Conservation (phyloP, 2,329 filamentous ascomycete species). For the Cadophora sp. region DNA sequence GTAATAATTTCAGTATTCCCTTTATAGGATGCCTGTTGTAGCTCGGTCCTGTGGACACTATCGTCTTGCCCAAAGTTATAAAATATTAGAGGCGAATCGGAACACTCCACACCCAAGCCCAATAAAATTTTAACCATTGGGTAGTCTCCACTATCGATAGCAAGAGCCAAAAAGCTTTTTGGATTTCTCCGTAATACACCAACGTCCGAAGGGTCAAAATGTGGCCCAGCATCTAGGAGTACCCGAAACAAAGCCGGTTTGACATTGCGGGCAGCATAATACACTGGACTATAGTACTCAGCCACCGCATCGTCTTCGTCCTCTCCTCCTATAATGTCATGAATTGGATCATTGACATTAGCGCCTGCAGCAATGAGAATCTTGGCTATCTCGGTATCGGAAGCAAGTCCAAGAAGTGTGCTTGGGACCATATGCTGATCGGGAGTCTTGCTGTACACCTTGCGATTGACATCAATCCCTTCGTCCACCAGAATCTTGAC, state of each 20-base stretch:
- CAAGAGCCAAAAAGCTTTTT: constrained; percentile 16
- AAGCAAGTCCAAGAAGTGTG: neutral
- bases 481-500: neutral
- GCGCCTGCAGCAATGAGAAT: constrained; percentile 62
- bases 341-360: constrained; percentile 25
- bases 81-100: neutral
- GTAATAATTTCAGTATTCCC: constrained; percentile 45
- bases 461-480: constrained; percentile 7
- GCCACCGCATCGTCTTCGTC: neutral
- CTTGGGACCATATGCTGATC: no score
- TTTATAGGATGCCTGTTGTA: constrained; percentile 33
- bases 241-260: constrained; percentile 19
- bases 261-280: constrained; percentile 21
- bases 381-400: constrained; percentile 20
- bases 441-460: neutral
- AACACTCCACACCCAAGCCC: constrained; percentile 33
- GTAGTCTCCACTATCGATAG: constrained; percentile 14
- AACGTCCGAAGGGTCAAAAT: constrained; percentile 19
- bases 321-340: neutral
- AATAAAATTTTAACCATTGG: constrained; percentile 30
- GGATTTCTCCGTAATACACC: neutral
- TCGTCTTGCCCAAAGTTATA: neutral
- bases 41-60: constrained; percentile 27
- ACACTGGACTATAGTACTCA: neutral
- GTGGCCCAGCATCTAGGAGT: constrained; percentile 22